Evolutionary conservation across 1,139 yeast species (phyloP).

Genomic region (Saccharomyces hybrid): DNA sequence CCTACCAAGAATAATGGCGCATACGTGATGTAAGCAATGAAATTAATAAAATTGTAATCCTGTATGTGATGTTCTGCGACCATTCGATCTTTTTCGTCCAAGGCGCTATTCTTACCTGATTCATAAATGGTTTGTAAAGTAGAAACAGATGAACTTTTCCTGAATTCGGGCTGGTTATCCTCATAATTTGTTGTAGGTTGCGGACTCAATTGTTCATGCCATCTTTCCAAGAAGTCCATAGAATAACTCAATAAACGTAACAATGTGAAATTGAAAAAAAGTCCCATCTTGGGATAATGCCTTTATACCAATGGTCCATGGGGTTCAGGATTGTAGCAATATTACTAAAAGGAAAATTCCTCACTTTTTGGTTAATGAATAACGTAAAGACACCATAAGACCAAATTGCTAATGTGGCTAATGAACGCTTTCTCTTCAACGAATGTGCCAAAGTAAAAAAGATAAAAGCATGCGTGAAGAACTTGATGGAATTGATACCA

Average conservation of each 20-base stretch:
- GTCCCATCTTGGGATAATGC: constrained; percentile 88
- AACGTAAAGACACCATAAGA: constrained; percentile 65
- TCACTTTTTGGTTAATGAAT: constrained; percentile 64
- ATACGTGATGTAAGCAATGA: constrained; percentile 69
- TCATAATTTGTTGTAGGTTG: background rate
- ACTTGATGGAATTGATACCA: constrained; percentile 63
- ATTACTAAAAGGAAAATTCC: constrained; percentile 46
- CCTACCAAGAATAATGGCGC: constrained; percentile 93
- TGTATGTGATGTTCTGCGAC: constrained; percentile 50
- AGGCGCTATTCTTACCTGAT: constrained; percentile 19
- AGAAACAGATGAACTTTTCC: constrained; percentile 18
- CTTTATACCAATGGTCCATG: constrained; percentile 55
- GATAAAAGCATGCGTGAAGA: constrained; percentile 49
- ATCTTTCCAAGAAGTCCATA: constrained; percentile 52
- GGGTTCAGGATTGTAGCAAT: constrained; percentile 35
- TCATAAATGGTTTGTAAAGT: constrained; percentile 26
- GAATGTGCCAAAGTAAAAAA: constrained; percentile 49
- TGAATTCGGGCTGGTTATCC: constrained; percentile 8
- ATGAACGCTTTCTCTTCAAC: constrained; percentile 16
- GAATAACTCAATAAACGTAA: constrained; percentile 78
- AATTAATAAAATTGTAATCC: constrained; percentile 58
- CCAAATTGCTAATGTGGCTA: constrained; percentile 52
- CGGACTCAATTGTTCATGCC: background rate
- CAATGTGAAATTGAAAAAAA: constrained; percentile 84
- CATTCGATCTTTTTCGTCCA: constrained; percentile 61